Evolutionary conservation across 1,284 basidiomycete species (phyloP), one percentile per base, ranked within the genome.

Genomic region (Thecaphora thlaspeos): DNA sequence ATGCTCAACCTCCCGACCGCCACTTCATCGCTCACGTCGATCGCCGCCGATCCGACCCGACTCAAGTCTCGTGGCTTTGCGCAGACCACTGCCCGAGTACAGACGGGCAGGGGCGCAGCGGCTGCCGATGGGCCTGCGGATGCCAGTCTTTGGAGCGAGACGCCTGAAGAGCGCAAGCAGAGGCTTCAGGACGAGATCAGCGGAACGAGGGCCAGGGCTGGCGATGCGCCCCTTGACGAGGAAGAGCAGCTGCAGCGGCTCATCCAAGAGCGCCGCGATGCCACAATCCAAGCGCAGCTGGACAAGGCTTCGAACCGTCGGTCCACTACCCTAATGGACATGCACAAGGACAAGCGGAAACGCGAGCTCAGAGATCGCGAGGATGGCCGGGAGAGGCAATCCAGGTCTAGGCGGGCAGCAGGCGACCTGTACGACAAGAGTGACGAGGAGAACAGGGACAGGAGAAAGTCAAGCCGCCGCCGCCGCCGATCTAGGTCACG

Each of bases 81-180:
- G n/a, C 69, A 74, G 41, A 50, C 51, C 4, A 51, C 58, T 2
- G 54, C 56, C 4, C 53, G 67, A 14, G 71, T 55, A 14, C 69
- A 44, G 32, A 63, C 52, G 4, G 51, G 52, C 3, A 56, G 56
- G 0, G 51, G 30, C 4, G 39, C 43, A 1, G 38, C 34, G 4
- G 44, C 51, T 15, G 43, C 36, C 9, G 49, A 34, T 2, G 52
- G 52, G 34, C 54, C 63, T 22, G 49, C 41, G 2, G 62, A 73
- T 22, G 59, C 47, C 43, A 65, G 57, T 11, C 26, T 66, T 1
- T 74, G 71, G 71, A 72, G 68, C 7, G 71, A 74, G 46, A 72
- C 65, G 18, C 70, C 70, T 2, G 58, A 65, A 26, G 52, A 72
- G 38, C 44, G 65, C 15, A 22, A 46, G 21, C 45, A 67, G 43